Conservation (phyloP, 2,329 filamentous ascomycete genomes). For the Polytolypa hystricis region DNA sequence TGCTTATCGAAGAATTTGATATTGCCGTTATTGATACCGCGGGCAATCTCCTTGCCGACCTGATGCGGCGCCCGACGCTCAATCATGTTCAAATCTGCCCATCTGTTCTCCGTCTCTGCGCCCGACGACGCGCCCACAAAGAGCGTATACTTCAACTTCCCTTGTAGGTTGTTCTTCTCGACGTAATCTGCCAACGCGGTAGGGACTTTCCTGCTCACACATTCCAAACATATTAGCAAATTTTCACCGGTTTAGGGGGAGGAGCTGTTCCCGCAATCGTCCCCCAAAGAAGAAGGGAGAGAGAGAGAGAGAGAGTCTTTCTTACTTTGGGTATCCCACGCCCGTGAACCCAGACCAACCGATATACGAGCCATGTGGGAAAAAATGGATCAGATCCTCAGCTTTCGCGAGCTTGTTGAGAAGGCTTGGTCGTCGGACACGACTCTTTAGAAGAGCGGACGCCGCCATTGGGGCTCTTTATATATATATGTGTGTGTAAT, state of each 20-base stretch:
- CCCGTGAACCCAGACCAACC: conserved; percentile 89
- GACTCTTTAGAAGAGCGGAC: conserved; percentile 63
- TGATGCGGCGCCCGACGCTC: conserved; percentile 75
- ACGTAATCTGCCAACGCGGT: conserved; percentile 78
- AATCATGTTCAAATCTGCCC: conserved; percentile 86
- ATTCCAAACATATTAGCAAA: conserved; percentile 1
- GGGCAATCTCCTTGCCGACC: conserved; percentile 80
- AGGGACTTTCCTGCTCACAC: conserved; percentile 58
- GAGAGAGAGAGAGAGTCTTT: conserved; percentile 10
- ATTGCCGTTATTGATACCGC: conserved; percentile 77
- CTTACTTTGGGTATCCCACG: conserved; percentile 77
- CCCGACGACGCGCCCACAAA: conserved; percentile 87
- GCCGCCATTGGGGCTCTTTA: conserved; percentile 27
- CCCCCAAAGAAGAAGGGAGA: not conserved
- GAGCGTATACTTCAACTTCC: conserved; percentile 72
- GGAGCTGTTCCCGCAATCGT: too few relatives aligned
- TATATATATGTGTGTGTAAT: too few relatives aligned
- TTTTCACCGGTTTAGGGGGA: too few relatives aligned
- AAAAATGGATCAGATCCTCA: conserved; percentile 68
- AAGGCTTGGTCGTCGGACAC: conserved; percentile 64
- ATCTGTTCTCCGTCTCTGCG: conserved; percentile 82
- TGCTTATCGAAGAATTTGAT: conserved; percentile 95
- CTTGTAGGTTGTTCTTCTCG: conserved; percentile 73
- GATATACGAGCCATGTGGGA: conserved; percentile 75
- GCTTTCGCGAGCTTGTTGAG: conserved; percentile 69